Base-by-base conservation (phyloP, 352 stramenopile genomes). In the Pythium graminicola region DNA sequence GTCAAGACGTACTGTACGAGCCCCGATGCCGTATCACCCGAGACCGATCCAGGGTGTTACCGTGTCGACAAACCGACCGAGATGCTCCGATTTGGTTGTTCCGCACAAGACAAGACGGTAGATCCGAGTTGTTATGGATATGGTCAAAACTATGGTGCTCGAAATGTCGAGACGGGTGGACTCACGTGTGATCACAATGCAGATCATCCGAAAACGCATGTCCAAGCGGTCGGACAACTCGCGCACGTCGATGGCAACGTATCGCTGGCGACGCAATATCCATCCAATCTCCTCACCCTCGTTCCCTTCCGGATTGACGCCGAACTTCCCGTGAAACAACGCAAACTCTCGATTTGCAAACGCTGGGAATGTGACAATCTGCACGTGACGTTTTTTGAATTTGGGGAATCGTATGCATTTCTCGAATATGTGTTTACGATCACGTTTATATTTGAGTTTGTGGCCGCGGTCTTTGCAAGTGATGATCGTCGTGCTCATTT, bases 341-440 rank as follows among this genome's bases (percentile, higher is more conserved):
- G 70, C 14, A 61, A 64, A 17, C 22, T 76, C 10, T 74, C 69
- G 6, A 75, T 87, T 24, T 89, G 78, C 64, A 84, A 85, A 50
- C 77, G 80, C 46, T 86, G 73, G 72, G 70, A 89, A 56, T 89
- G 78, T 54, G 74, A 89, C 57, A 85, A 86, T 45, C 42, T 67
- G 4, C 76, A 89, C 57, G 73, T 86, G 50, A 78, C 72, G 2
- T 89, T 86, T 46, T 65, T 89, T 32, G 76, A 89, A 51, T 81
- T 84, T 40, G 73, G 73, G 6, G 48, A 65, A 38, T 67, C 51
- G 16, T 86, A 86, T 57, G 57, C 67, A 16, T 63, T 31, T 8
- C 63, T 83, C 46, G 78, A 89, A 63, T 87, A 87, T 46, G 28
- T 85, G 31, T 87, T 89, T 63, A 84, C 71, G 31, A 26, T 79